Conservation (phyloP, 495 filamentous ascomycete genomes). For the Penicillium canescens region DNA sequence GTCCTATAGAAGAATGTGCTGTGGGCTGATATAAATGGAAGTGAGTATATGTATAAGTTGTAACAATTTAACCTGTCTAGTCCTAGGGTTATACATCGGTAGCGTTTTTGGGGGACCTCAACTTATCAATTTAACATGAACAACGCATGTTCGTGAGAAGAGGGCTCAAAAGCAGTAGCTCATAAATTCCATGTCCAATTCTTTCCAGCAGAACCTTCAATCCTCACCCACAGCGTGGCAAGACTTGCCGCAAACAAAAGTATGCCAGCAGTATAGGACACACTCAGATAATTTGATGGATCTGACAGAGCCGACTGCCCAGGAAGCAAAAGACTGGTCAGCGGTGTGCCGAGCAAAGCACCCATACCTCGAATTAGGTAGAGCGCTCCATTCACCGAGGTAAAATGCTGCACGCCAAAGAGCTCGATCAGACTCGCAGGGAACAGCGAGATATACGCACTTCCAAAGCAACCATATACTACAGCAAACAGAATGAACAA, state of each 20-base stretch:
- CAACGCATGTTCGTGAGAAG: too few species aligned
- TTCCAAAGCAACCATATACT: constrained; percentile 50
- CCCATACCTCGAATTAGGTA: constrained; percentile 57
- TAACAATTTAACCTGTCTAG: too few species aligned
- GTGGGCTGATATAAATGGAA: too few species aligned
- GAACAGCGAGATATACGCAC: constrained; percentile 43
- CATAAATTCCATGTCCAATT: constrained; percentile 27
- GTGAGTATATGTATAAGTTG: too few species aligned
- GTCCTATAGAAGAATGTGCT: too few species aligned
- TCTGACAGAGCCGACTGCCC: constrained; percentile 19
- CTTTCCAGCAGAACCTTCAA: constrained; percentile 26
- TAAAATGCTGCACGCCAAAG: constrained; percentile 58
- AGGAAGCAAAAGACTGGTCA: constrained; percentile 38
- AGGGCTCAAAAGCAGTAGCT: background rate
- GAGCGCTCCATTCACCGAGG: constrained; percentile 58
- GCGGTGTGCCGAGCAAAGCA: constrained; percentile 54
- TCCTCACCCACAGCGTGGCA: constrained; percentile 36
- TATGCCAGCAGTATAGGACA: constrained; percentile 29
- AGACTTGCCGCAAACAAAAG: constrained; percentile 34
- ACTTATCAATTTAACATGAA: too few species aligned
- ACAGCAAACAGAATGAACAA: constrained; percentile 55
- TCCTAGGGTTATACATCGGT: too few species aligned
- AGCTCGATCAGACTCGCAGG: constrained; percentile 53
- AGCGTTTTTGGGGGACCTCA: too few species aligned
- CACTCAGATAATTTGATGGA: constrained; percentile 29